Evolutionary conservation across 2,329 filamentous ascomycete species (phyloP), one percentile per base, ranked within the genome.

Genomic region (Periconia macrospinosa): DNA sequence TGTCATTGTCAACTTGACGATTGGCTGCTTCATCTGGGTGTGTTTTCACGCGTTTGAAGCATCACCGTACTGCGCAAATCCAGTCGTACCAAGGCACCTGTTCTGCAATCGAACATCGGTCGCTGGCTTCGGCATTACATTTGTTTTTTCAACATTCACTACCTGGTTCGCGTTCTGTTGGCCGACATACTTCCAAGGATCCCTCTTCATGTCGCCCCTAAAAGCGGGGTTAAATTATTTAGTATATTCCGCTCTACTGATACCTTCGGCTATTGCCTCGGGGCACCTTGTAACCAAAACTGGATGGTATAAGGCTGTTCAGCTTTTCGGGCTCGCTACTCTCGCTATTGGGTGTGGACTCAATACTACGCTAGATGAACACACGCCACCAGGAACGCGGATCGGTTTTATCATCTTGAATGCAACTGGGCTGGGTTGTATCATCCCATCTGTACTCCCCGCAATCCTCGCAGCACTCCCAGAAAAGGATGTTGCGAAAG

Each of bases 371-470:
- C 41, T 57, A 3, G 33, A 53, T 19, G 6, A 23, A 1, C 42
- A 20, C 3, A 41, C 55, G 0, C 17, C 19, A 5, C 56, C 49
- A 10, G 57, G 18, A 1, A 20, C 18, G 3, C 47, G 49, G 54
- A 48, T 49, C 6, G 30, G 40, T 6, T 44, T 50, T 14, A 50
- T 59, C 23, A 30, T 27, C 1, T 18, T 47, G 6, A 13, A 14
- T 41, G 23, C 11, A 1, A 10, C 23, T 1, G 49, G 49, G 1
- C 3, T 18, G 1, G 41, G 20, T 1, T 66, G 78, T 3, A 53
- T 81, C 6, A 61, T 71, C 0, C 76, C 78, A 1, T 61, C 81
- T 1, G 49, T 80, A 5, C 53, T 79, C 1, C 79, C 79, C 2
- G 47, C 73, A 1, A 45, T 68, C 2, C 75, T 58, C 15, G 53